Evolutionary conservation across 805 yeast genomes (phyloP).

Genomic region (Diddensiella santjacobensis): DNA sequence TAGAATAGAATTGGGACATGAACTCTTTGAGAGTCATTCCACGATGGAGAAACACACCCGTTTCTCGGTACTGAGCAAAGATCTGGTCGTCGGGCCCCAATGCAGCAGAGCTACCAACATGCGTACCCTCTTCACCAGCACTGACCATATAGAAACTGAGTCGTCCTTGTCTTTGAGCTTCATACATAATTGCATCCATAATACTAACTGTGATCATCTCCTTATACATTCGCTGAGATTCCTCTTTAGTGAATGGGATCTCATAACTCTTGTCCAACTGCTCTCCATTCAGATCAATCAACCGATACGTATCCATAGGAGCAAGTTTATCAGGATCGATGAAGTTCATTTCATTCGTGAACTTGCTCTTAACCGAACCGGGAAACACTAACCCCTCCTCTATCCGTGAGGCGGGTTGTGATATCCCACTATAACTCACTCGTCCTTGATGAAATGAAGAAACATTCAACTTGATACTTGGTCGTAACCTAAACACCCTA

Average conservation of each 20-base stretch:
- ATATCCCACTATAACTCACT: conserved; percentile 4
- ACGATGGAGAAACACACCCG: conserved; percentile 32
- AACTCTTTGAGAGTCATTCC: conserved; percentile 32
- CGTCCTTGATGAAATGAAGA: background rate
- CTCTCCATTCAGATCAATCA: conserved; percentile 29
- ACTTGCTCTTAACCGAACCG: conserved; percentile 26
- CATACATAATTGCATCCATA: conserved; percentile 34
- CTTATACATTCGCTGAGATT: conserved; percentile 29
- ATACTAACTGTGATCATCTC: conserved; percentile 33
- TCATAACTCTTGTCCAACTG: conserved; percentile 25
- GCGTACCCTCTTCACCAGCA: conserved; percentile 36
- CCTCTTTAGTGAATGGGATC: conserved; percentile 24
- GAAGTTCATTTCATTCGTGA: conserved; percentile 20
- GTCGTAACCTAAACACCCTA: too few species aligned
- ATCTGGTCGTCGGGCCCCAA: conserved; percentile 29
- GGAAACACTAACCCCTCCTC: conserved; percentile 28
- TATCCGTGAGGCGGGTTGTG: conserved; percentile 22
- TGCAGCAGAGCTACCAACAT: conserved; percentile 35
- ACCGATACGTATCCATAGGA: conserved; percentile 29
- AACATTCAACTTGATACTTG: too few species aligned
- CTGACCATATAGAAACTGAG: conserved; percentile 35
- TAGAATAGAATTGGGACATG: conserved; percentile 33
- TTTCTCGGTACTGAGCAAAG: conserved; percentile 35
- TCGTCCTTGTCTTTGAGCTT: conserved; percentile 37
- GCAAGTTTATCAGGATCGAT: conserved; percentile 17